phyloP scores from a whole-genome alignment of 2,329 filamentous ascomycete species.

The Dendryphion nanum region DNA sequence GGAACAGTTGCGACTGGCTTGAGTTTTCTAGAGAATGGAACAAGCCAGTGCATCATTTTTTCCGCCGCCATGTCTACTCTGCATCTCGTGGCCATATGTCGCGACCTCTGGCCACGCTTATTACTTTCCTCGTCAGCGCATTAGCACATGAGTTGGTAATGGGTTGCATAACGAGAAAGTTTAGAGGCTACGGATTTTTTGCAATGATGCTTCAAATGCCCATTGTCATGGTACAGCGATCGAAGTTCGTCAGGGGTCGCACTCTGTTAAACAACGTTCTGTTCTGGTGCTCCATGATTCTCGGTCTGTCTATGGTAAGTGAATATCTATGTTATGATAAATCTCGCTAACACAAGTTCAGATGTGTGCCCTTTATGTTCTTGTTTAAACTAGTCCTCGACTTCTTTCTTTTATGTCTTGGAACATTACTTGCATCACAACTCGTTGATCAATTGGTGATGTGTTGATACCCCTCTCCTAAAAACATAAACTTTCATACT shows the following conservation, averaged over 20 bases:
- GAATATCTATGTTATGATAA: no score
- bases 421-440: no score
- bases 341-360: no score
- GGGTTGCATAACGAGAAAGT: slow-evolving; percentile 96
- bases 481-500: no score
- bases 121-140: slow-evolving; percentile 89
- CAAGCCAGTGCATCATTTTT: slow-evolving; percentile 93
- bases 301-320: slow-evolving; percentile 76
- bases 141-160: slow-evolving; percentile 93
- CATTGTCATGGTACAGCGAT: slow-evolving; percentile 87
- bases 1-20: slow-evolving; percentile 81
- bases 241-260: slow-evolving; percentile 69
- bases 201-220: slow-evolving; percentile 97
- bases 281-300: slow-evolving; percentile 90
- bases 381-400: no score
- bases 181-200: slow-evolving; percentile 88
- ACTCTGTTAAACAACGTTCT: slow-evolving; percentile 70
- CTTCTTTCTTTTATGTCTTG: no score
- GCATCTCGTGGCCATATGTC: slow-evolving; percentile 77
- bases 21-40: slow-evolving; percentile 96
- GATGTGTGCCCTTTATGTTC: slow-evolving; percentile 12
- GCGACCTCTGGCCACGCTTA: slow-evolving; percentile 72
- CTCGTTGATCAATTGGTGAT: no score
- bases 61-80: slow-evolving; percentile 89
- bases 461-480: neutral